Conservation (phyloP, 176 grass and related monocot species). For the Carex littledalei region DNA sequence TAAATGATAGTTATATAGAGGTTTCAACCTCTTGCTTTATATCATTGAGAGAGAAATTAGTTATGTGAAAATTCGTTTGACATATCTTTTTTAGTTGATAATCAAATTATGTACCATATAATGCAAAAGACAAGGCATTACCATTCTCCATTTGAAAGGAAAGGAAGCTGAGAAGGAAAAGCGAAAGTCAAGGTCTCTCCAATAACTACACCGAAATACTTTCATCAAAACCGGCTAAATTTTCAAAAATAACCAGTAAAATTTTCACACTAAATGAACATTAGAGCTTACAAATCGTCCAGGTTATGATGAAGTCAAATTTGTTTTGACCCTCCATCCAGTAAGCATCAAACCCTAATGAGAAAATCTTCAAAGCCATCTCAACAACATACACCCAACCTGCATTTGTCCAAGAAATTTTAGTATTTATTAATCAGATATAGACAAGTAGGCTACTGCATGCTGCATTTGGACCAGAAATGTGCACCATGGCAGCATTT, state of each 20-base stretch:
- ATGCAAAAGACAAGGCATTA: constrained; percentile 41
- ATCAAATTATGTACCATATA: constrained; percentile 19
- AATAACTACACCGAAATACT: constrained; percentile 58
- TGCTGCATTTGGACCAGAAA: not conserved
- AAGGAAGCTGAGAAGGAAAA: constrained; percentile 73
- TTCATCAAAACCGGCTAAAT: not conserved
- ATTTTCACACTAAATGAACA: constrained; percentile 9
- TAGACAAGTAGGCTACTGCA: not conserved
- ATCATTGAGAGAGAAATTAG: not conserved
- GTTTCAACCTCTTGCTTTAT: not conserved
- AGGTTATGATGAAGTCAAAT: constrained; percentile 96
- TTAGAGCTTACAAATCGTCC: constrained; percentile 76
- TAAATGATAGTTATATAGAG: not conserved
- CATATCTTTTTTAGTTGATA: not conserved
- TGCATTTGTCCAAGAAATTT: constrained; percentile 28
- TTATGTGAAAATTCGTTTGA: not conserved
- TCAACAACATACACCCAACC: constrained; percentile 96
- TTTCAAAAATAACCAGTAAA: constrained; percentile 13
- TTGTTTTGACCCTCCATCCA: constrained; percentile 98
- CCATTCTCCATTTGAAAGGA: constrained; percentile 99
- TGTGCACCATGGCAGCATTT: constrained; percentile 25
- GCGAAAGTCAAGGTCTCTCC: constrained; percentile 90
- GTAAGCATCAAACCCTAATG: constrained; percentile 77
- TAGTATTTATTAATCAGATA: not conserved
- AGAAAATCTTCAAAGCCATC: constrained; percentile 98